Evolutionary conservation across 169 alveolate genomes (phyloP), one percentile per base, ranked within the genome.

Genomic region (Cryptosporidium sp.): DNA sequence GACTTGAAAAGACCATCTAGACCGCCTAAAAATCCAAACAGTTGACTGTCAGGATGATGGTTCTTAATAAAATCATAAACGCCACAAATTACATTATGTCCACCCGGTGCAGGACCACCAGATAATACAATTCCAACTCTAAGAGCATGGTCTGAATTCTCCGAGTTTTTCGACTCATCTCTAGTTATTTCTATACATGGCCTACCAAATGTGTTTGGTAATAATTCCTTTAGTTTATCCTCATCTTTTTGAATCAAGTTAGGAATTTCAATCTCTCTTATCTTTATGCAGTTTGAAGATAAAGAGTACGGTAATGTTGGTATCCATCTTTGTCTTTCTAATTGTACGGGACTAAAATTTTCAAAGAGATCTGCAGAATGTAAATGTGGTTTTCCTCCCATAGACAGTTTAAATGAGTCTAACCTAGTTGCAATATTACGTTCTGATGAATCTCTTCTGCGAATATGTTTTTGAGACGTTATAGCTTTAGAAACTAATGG

Each of bases 71-170:
- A 97, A 84, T 98, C 99, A 85, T 92, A 98, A 4, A 97, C 93
- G 39, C 99, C 99, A 4, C 98, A 94, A 50, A 98, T 97, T 37
- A 98, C 99, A 89, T 98, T 98, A 93, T 98, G 99, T 2, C 99
- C 99, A 33, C 99, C 99, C 0, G 99, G 99, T 4, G 99, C 99
- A 80, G 98, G 99, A 9, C 99, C 99, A 39, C 99, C 99, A 50
- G 98, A 94, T n/a, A 98, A 94, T 3, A 98, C 98, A 51, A 97
- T 96, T 21, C 99, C 99, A 12, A 98, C 96, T 85, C 94, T 94
- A 48, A 95, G 39, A 73, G 94, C 74, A 91, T 92, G 73, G 59
- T 86, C 45, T 67, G 91, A 29, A 61, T 74, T 84, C 45, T 84
- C 94, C 39, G 35, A 23, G 59, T 65, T 75, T 23, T 65, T 86